Conservation (phyloP, 495 filamentous ascomycete genomes). For the Massariosphaeria phaeospora region DNA sequence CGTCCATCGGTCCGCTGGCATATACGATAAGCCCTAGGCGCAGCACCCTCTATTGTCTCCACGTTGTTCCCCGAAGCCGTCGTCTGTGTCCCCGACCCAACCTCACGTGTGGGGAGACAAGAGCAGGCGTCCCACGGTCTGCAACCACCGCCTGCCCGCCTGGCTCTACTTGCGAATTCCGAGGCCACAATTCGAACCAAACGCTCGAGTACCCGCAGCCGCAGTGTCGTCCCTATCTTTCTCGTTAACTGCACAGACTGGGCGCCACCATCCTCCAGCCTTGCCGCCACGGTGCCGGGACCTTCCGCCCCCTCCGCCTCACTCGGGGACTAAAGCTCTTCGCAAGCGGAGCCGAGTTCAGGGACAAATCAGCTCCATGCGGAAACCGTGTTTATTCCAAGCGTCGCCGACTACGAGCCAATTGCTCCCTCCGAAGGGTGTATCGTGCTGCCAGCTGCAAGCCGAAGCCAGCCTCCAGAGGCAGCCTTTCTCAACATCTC, state of each 20-base stretch:
- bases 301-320: slow-evolving; percentile 14
- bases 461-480: background rate
- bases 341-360: slow-evolving; percentile 12
- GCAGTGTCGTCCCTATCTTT: background rate
- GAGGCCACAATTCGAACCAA: background rate
- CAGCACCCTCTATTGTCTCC: too few relatives aligned
- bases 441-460: background rate
- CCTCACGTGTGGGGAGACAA: too few relatives aligned
- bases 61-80: too few relatives aligned
- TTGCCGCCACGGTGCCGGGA: slow-evolving; percentile 3
- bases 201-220: background rate
- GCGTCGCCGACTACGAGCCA: slow-evolving; percentile 13
- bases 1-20: too few relatives aligned
- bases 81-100: too few relatives aligned
- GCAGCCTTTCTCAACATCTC: background rate
- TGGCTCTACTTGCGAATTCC: too few relatives aligned
- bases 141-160: too few relatives aligned
- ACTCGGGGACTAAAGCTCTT: too few relatives aligned
- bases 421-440: slow-evolving; percentile 6
- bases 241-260: too few relatives aligned
- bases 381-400: slow-evolving; percentile 17
- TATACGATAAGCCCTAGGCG: too few relatives aligned
- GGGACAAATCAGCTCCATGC: slow-evolving; percentile 6
- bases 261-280: slow-evolving; percentile 15
- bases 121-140: too few relatives aligned